phyloP scores from a whole-genome alignment of 192 early-diverging fungal species.

The Coemansia sp. region DNA sequence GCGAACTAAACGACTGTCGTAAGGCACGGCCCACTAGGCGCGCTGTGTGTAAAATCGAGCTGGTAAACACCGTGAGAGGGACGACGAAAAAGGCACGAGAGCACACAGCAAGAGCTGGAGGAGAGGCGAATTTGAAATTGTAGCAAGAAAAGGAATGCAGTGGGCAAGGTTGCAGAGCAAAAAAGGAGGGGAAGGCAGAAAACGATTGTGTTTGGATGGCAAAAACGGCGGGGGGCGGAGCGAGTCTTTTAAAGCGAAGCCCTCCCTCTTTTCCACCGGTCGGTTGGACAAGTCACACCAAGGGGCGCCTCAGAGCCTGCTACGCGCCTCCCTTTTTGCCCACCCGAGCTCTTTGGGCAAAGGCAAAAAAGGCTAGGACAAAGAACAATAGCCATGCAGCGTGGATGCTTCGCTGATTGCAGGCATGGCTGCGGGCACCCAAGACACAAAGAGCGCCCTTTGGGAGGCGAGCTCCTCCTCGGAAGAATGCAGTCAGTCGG shows the following conservation, averaged over 20 bases:
- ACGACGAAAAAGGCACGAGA: neutral
- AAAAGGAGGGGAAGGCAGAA: constrained; percentile 13
- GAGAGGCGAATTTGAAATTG: neutral
- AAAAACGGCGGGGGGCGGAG: constrained; percentile 1
- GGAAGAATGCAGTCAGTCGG: neutral
- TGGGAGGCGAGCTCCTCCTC: neutral
- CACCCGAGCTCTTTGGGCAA: neutral
- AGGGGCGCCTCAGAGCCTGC: neutral
- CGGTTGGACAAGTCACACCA: neutral
- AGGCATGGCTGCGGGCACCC: neutral
- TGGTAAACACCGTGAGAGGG: neutral
- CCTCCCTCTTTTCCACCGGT: neutral
- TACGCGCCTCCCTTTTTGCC: neutral
- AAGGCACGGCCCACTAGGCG: constrained; percentile 4
- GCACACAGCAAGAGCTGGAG: neutral
- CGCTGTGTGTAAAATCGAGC: neutral
- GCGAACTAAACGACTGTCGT: neutral
- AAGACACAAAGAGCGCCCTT: constrained; percentile 2
- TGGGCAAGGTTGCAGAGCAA: neutral
- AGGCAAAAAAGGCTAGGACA: constrained; percentile 12
- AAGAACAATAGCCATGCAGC: constrained; percentile 13
- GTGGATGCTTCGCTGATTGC: neutral
- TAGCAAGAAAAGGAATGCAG: constrained; percentile 5
- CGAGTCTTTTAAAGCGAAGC: neutral
- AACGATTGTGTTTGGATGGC: constrained; percentile 3